Conservation (phyloP, 306 rosid genomes). For the Quercus rubra region DNA sequence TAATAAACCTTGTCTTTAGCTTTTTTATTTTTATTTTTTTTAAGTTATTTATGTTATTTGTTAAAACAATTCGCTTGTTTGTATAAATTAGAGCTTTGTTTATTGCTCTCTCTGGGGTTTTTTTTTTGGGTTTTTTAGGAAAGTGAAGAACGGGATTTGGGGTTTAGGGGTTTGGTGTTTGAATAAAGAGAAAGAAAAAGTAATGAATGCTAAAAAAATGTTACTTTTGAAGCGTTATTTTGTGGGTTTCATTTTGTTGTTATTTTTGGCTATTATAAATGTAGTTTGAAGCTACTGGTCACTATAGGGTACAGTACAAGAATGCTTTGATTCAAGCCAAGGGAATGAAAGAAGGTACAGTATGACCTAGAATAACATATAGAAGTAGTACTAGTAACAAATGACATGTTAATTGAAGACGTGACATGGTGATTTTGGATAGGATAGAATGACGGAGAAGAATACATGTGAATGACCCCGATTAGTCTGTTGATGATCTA, state of each 20-base stretch:
- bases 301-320: background rate
- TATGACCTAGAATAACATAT: no score
- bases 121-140: background rate
- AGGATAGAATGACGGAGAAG: no score
- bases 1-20: background rate
- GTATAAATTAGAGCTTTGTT: background rate
- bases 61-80: background rate
- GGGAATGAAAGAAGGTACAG: no score
- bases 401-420: no score
- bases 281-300: background rate
- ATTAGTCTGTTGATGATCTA: no score
- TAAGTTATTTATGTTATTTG: background rate
- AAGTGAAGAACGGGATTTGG: no score
- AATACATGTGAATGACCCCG: no score
- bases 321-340: no score
- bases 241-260: background rate
- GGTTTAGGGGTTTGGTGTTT: background rate
- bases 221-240: background rate
- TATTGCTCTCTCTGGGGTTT: background rate
- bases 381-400: no score
- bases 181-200: background rate
- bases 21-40: background rate
- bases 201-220: background rate
- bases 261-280: background rate
- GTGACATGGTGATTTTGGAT: no score